phyloP scores from a whole-genome alignment of 1,284 basidiomycete species.

The Puccinia polysora region DNA sequence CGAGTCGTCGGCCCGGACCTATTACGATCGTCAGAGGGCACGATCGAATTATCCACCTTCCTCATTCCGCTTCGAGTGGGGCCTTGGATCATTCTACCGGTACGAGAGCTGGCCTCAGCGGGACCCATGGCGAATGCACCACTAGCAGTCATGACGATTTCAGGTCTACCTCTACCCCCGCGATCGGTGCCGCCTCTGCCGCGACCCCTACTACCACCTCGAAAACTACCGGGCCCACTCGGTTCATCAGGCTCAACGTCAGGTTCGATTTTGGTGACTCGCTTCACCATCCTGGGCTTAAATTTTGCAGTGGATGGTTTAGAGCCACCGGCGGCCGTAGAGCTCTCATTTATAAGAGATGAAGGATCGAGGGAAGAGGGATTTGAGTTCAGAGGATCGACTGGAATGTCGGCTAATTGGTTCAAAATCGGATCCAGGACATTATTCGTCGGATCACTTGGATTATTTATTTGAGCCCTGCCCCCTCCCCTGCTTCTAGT shows the following conservation, averaged over 20 bases:
- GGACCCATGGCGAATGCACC: conserved; percentile 39
- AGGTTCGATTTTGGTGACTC: conserved; percentile 11
- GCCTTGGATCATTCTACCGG: conserved; percentile 10
- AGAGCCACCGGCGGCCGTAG: neutral
- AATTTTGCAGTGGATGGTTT: conserved; percentile 9
- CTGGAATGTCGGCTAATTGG: conserved; percentile 1
- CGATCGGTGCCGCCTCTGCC: conserved; percentile 22
- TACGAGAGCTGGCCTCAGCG: conserved; percentile 3
- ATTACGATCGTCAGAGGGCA: neutral
- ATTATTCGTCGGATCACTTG: neutral
- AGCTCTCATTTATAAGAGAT: neutral
- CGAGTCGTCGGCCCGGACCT: neutral
- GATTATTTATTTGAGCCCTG: neutral
- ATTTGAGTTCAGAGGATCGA: neutral
- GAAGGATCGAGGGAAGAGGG: neutral
- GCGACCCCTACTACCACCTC: conserved; percentile 10
- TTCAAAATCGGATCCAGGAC: conserved; percentile 4
- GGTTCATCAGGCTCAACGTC: neutral
- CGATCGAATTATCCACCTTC: conserved; percentile 33
- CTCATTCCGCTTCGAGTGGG: conserved; percentile 38
- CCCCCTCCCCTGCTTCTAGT: neutral
- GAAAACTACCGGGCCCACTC: neutral
- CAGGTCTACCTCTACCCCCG: conserved; percentile 21
- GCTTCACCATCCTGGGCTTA: conserved; percentile 35
- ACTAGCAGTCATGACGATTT: conserved; percentile 36